Conservation (phyloP, 306 rosid genomes). For the Boehmeria nivea region DNA sequence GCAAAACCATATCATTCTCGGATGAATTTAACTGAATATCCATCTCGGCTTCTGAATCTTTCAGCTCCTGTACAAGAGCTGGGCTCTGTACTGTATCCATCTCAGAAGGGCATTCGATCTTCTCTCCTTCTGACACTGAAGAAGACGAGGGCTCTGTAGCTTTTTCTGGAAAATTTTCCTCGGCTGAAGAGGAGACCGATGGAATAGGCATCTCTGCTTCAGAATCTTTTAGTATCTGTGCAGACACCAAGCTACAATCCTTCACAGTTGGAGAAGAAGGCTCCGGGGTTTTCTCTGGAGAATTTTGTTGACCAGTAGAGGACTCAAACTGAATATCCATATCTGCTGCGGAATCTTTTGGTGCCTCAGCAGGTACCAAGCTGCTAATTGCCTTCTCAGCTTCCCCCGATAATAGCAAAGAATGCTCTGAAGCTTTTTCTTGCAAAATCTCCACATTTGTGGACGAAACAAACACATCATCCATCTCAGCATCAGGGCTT, state of each 20-base stretch:
- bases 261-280: neutral
- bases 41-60: constrained; percentile 8
- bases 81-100: constrained; percentile 3
- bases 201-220: constrained; percentile 9
- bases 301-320: constrained; percentile 7
- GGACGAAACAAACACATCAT: neutral
- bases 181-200: neutral
- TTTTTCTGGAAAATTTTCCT: constrained; percentile 8
- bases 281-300: neutral
- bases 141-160: neutral
- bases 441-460: constrained; percentile 8
- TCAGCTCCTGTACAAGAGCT: neutral
- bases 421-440: constrained; percentile 3
- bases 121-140: constrained; percentile 1
- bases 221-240: constrained; percentile 6
- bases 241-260: neutral
- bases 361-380: constrained; percentile 1
- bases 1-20: constrained; percentile 5
- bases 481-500: constrained; percentile 8
- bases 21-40: neutral
- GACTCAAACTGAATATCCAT: constrained; percentile 2
- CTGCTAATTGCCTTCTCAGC: neutral
- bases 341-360: constrained; percentile 14
- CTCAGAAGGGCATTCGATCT: constrained; percentile 1
- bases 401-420: neutral